Conservation (phyloP, 805 yeast species). For the Starmerella cellae region DNA sequence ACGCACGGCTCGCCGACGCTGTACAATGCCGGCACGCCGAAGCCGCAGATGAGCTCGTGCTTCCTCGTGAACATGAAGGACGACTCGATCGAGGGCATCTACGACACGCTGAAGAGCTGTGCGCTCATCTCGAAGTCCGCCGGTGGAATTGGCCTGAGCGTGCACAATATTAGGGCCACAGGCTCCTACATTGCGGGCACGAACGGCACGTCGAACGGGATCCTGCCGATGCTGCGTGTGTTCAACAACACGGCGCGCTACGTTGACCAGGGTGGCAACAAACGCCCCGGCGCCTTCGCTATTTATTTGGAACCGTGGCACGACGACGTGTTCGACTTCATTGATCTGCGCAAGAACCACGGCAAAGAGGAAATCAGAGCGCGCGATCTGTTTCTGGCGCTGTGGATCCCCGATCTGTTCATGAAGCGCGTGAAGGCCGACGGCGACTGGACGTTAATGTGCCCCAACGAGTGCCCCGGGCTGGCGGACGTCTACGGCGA, state of each 20-base stretch:
- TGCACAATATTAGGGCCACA: conserved; percentile 71
- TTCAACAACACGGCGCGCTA: conserved; percentile 92
- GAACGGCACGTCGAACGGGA: conserved; percentile 82
- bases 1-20: conserved; percentile 93
- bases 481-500: conserved; percentile 71
- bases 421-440: conserved; percentile 78
- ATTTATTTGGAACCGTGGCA: conserved; percentile 96
- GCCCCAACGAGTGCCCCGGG: conserved; percentile 83
- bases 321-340: conserved; percentile 71
- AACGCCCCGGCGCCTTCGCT: conserved; percentile 96
- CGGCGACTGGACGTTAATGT: conserved; percentile 77
- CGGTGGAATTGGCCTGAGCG: conserved; percentile 89
- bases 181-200: conserved; percentile 87
- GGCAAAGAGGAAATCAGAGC: conserved; percentile 92
- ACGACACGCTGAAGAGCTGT: conserved; percentile 72
- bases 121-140: conserved; percentile 89
- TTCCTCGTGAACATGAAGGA: conserved; percentile 83
- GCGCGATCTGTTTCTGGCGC: conserved; percentile 80
- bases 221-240: conserved; percentile 92
- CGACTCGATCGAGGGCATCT: conserved; percentile 92
- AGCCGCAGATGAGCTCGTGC: conserved; percentile 80
- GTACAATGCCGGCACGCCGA: conserved; percentile 83
- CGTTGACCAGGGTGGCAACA: conserved; percentile 97
- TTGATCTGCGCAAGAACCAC: conserved; percentile 81
- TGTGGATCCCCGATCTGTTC: conserved; percentile 91